Base-by-base conservation (phyloP, 2,329 filamentous ascomycete species). In the Penicillium fuscoglaucum region DNA sequence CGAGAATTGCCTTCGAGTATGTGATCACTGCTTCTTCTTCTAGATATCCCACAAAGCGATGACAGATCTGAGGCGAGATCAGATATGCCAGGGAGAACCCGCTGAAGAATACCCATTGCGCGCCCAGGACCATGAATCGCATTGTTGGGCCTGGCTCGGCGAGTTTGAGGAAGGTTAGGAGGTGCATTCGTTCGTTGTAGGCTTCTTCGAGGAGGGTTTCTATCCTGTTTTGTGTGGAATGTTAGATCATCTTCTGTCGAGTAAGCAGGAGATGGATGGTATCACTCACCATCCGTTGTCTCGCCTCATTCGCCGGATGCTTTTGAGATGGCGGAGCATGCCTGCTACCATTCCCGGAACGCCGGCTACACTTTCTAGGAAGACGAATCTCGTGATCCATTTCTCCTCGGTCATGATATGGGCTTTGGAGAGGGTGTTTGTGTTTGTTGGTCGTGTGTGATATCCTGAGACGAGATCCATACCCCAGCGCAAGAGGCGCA, bases 21-120 rank as follows among this genome's bases (percentile, higher is more conserved):
- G 93, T 97, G 70, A 95, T 84, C 1, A 96, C 92, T 12, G 93
- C 93, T 77, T 97, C 93, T 75, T 97, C 93, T 75, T 97, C 95
- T 17, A 98, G 85, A 69, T 97, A 97, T 1, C 92, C 93, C 53
- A 98, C 93, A 75, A 98, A 98, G 47, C 95, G 89, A 76, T 98
- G 95, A 69, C 90, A 93, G 61, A 90, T 93, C 62, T 87, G 86
- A 8, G 95, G 93, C 2, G 88, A 91, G 62, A 96, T 70, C 41
- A 98, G 87, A 77, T 98, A 98, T 47, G 88, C 84, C 61, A 96
- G 61, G 81, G 97, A 97, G 73, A 98, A 85, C 63, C 86, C 84
- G 78, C 98, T 98, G 84, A 96, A 97, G 82, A 96, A 97, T 66
- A 98, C 90, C 39, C 93, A 93, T 75, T 98, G 93, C 0, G 93